Percentiles rank a stretch among this genome's conserved stretches.
Conservation (phyloP, 2,329 filamentous ascomycete species). For the Aspergillus neotritici region DNA sequence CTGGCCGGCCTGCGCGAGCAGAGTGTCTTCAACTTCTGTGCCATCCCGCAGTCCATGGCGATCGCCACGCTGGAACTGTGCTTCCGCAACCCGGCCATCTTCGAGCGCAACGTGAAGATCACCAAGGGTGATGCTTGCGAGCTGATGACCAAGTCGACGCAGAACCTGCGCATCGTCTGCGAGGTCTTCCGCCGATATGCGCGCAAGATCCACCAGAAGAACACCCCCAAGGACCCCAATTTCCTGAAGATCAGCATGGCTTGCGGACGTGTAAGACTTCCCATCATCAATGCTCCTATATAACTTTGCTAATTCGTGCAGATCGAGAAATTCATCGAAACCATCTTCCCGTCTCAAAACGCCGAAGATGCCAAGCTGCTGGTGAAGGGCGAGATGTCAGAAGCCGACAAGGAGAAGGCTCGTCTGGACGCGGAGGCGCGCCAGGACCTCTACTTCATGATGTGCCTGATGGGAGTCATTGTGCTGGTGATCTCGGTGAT, state of each 20-base stretch:
- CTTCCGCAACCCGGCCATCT: constrained; percentile 85
- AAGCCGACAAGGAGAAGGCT: constrained; percentile 51
- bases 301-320: constrained; percentile 32
- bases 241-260: constrained; percentile 87
- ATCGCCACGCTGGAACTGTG: constrained; percentile 89
- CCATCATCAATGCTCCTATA: neutral
- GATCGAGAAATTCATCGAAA: constrained; percentile 95
- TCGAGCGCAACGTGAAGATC: constrained; percentile 88
- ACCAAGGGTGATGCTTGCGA: constrained; percentile 89
- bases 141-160: constrained; percentile 87
- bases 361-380: constrained; percentile 50
- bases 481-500: constrained; percentile 64
- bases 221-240: constrained; percentile 86
- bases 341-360: constrained; percentile 80
- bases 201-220: constrained; percentile 83
- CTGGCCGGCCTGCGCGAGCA: constrained; percentile 92
- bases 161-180: constrained; percentile 77
- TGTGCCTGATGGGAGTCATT: constrained; percentile 64
- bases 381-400: constrained; percentile 51
- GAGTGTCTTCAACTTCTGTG: constrained; percentile 97
- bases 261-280: constrained; percentile 66
- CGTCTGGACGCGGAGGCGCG: constrained; percentile 46
- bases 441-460: constrained; percentile 57
- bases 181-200: constrained; percentile 74
- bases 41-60: constrained; percentile 94